Conservation (phyloP, 1,284 basidiomycete genomes). For the Tetrapyrgos nigripes region DNA sequence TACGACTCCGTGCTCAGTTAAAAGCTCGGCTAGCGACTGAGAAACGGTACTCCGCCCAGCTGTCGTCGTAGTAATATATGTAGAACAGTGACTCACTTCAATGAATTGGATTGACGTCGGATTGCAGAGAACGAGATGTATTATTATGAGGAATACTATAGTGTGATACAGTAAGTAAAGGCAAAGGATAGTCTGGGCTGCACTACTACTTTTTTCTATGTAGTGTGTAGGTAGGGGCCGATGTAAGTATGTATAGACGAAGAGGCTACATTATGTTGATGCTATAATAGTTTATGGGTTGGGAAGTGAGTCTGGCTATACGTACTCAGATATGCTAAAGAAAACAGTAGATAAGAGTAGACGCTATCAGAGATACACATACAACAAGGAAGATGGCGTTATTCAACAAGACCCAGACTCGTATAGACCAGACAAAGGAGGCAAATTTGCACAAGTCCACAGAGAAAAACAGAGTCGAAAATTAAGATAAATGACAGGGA, state of each 20-base stretch:
- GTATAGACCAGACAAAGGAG: background rate
- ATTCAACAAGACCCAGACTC: no score
- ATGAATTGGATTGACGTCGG: no score
- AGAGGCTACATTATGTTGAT: slow-evolving; percentile 1
- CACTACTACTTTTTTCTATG: no score
- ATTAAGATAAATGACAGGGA: background rate
- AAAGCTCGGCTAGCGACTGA: slow-evolving; percentile 56
- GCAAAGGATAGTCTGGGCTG: no score
- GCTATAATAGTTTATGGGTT: slow-evolving; percentile 1
- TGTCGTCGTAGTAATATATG: background rate
- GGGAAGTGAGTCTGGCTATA: background rate
- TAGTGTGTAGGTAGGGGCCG: no score
- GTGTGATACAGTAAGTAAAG: background rate
- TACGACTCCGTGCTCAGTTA: slow-evolving; percentile 56
- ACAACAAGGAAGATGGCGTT: slow-evolving; percentile 2
- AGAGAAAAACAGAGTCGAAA: background rate
- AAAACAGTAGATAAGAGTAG: background rate
- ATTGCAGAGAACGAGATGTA: no score
- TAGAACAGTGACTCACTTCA: background rate
- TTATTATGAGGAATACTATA: background rate
- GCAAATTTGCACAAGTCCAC: background rate
- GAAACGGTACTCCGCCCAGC: slow-evolving; percentile 34
- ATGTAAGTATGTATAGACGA: background rate
- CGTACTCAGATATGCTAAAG: background rate
- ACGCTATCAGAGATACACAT: background rate